Conservation (phyloP, 768 basidiomycete species). For the Leucosporidium creatinivorum region DNA sequence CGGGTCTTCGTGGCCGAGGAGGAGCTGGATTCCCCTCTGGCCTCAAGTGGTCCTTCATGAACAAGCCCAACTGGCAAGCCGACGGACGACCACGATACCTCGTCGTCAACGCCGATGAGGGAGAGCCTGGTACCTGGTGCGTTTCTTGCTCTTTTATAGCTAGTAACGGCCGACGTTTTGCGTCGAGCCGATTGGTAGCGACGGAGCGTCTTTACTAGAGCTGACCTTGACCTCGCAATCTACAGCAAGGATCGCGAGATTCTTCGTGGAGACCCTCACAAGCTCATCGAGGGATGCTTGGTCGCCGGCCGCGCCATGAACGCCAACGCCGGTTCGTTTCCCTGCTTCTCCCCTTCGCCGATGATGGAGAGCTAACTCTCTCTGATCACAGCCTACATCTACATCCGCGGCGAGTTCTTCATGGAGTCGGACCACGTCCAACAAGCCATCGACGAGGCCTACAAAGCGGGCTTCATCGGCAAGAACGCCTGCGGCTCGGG, state of each 20-base stretch:
- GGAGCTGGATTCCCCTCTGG: constrained; percentile 96
- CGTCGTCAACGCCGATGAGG: constrained; percentile 97
- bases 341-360: not conserved
- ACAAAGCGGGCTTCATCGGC: constrained; percentile 78
- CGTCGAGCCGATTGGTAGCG: not conserved
- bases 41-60: constrained; percentile 66
- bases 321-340: constrained; percentile 60
- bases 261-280: constrained; percentile 94
- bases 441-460: constrained; percentile 92
- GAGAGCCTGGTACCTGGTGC: constrained; percentile 87
- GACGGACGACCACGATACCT: constrained; percentile 85
- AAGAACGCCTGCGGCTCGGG: constrained; percentile 86
- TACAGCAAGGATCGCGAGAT: constrained; percentile 87
- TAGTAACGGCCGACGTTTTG: not conserved
- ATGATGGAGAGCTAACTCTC: not conserved
- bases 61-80: constrained; percentile 98
- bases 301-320: constrained; percentile 97
- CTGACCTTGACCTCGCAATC: not conserved
- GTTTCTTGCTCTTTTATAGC: not conserved
- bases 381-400: constrained; percentile 72
- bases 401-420: constrained; percentile 96
- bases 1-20: constrained; percentile 87
- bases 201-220: not conserved
- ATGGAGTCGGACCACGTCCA: constrained; percentile 90
- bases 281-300: constrained; percentile 93